These are phyloP conservation scores for Microsporum canis DNA, from an alignment of 2,329 filamentous ascomycete genomes.

Conservation along the genomic window DNA sequence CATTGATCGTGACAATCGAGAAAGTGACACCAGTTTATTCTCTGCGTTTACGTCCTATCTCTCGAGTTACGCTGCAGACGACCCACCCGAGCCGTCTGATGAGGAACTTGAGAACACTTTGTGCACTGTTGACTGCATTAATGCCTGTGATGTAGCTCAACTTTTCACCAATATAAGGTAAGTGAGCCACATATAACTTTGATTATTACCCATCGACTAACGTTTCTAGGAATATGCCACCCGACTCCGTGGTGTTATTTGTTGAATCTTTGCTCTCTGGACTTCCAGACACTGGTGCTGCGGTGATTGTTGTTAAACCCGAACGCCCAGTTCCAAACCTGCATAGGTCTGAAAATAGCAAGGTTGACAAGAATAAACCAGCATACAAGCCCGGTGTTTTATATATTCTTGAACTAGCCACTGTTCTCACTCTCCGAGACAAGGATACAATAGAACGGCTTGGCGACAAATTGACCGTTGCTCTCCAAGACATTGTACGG, in stretches of 20 bases:
- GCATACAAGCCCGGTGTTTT: slow-evolving; percentile 76
- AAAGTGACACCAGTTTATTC: slow-evolving; percentile 73
- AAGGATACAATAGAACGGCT: slow-evolving; percentile 58
- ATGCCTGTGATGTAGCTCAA: slow-evolving; percentile 71
- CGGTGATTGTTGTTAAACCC: slow-evolving; percentile 82
- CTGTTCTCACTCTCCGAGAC: slow-evolving; percentile 67
- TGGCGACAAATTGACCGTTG: slow-evolving; percentile 68
- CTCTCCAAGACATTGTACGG: slow-evolving; percentile 68
- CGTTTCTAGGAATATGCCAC: slow-evolving; percentile 27
- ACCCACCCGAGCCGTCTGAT: slow-evolving; percentile 92
- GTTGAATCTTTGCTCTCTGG: slow-evolving; percentile 66
- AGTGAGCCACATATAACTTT: slow-evolving; percentile 42
- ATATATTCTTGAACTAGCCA: slow-evolving; percentile 85
- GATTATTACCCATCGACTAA: background rate
- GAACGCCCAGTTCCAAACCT: slow-evolving; percentile 58
- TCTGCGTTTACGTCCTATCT: slow-evolving; percentile 94
- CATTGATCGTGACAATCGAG: slow-evolving; percentile 72
- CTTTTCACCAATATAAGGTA: slow-evolving; percentile 64
- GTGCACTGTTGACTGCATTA: slow-evolving; percentile 87
- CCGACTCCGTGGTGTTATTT: slow-evolving; percentile 48
- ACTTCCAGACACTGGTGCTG: slow-evolving; percentile 70
- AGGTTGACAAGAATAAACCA: slow-evolving; percentile 44
- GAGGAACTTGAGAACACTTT: slow-evolving; percentile 94
- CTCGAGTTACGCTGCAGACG: slow-evolving; percentile 96
- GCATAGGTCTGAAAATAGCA: slow-evolving; percentile 47